Conservation (phyloP, 305 asterid species). For the Fraxinus ornus region DNA sequence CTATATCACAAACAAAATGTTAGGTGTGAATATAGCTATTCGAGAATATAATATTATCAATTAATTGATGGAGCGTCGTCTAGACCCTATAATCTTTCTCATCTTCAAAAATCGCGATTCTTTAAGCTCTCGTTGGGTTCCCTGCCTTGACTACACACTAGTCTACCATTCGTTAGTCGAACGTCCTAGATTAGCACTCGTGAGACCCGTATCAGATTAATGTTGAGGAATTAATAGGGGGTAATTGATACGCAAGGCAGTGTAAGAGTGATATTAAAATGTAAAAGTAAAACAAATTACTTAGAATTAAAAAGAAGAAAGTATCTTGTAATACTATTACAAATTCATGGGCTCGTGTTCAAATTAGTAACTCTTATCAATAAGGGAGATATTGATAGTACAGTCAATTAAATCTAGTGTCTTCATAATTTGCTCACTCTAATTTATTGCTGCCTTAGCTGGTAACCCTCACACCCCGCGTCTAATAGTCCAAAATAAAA, state of each 20-base stretch:
- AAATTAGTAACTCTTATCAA: too few species aligned
- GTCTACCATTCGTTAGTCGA: not conserved
- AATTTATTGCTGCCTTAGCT: not conserved
- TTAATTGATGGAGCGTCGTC: not conserved
- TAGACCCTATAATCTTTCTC: not conserved
- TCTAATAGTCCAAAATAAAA: too few species aligned
- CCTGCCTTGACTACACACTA: not conserved
- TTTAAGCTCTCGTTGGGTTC: not conserved
- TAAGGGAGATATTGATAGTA: too few species aligned
- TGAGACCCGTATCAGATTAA: not conserved
- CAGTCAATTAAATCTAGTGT: too few species aligned
- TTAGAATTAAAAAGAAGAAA: not conserved
- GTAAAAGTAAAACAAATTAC: not conserved
- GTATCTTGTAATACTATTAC: too few species aligned
- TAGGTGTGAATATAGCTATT: too few species aligned
- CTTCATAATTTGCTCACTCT: not conserved
- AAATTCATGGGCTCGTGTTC: too few species aligned
- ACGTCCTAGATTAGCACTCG: not conserved
- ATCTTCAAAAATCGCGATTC: not conserved
- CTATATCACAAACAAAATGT: not conserved
- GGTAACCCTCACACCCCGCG: not conserved
- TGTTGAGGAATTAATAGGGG: not conserved
- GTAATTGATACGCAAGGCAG: too few species aligned
- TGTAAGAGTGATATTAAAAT: not conserved
- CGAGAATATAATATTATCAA: not conserved